A percentile compares a stretch with the other conserved stretches of the same genome.
Conservation (phyloP, 441 rosid genomes). For the Populus trichocarpa region DNA sequence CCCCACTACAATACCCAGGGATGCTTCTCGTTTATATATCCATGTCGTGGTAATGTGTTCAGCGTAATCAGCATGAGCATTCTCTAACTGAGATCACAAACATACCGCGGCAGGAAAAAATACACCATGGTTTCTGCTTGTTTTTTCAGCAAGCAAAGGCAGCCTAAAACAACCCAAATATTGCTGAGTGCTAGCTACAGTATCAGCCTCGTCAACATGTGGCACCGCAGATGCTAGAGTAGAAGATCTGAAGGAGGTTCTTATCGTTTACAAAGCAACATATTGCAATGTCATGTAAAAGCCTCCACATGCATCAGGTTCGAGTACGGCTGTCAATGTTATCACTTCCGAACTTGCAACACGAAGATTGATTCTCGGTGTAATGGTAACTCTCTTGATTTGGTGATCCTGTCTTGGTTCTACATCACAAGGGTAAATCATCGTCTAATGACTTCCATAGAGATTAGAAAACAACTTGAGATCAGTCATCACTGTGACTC, state of each 20-base stretch:
- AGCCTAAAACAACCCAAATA: not conserved
- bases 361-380: not conserved
- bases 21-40: not conserved
- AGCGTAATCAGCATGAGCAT: not conserved
- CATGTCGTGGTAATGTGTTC: not conserved
- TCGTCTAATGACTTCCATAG: not conserved
- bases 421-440: not conserved
- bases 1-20: not conserved
- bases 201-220: not conserved
- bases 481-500: not conserved
- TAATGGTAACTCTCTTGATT: no score
- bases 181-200: not conserved
- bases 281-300: not conserved
- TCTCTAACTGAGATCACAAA: no score
- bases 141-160: not conserved
- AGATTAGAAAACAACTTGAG: not conserved
- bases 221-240: not conserved
- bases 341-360: not conserved
- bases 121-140: not conserved
- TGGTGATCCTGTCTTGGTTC: no score
- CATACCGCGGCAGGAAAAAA: not conserved
- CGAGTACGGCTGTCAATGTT: not conserved
- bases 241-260: not conserved
- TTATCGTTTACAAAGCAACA: not conserved
- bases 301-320: not conserved